phyloP scores from a whole-genome alignment of 2,329 filamentous ascomycete genomes.

The Sodiomyces alkalinus region DNA sequence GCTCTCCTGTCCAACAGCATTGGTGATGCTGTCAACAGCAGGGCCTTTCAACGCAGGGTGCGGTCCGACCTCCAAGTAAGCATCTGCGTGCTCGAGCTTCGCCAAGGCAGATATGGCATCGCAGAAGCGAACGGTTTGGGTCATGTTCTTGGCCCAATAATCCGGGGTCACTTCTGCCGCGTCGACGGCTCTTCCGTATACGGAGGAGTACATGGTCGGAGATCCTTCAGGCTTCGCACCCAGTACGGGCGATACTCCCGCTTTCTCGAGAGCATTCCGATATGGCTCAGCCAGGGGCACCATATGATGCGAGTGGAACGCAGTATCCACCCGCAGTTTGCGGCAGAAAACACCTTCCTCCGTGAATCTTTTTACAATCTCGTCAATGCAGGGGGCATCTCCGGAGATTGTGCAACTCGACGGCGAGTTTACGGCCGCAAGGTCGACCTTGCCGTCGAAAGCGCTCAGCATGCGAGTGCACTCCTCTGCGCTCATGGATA shows the following conservation, averaged over 20 bases:
- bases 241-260: background rate
- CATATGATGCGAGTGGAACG: constrained; percentile 17
- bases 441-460: background rate
- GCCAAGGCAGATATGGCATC: too few relatives aligned
- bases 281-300: background rate
- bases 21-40: constrained; percentile 32
- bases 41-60: constrained; percentile 33
- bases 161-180: background rate
- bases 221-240: too few relatives aligned
- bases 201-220: background rate
- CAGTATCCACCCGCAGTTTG: constrained; percentile 13
- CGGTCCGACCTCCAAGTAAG: constrained; percentile 35
- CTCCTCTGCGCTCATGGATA: constrained; percentile 19
- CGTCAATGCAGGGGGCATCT: background rate
- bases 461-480: too few relatives aligned
- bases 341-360: constrained; percentile 1
- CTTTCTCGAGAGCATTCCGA: background rate
- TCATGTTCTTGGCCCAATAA: constrained; percentile 8
- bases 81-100: too few relatives aligned
- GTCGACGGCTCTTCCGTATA: background rate
- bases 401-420: background rate
- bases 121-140: constrained; percentile 4
- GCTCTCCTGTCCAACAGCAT: too few relatives aligned
- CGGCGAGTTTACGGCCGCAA: background rate
- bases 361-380: background rate